phyloP scores from a whole-genome alignment of 1,139 yeast genomes.

The Zygosaccharomyces pseudobailii region DNA sequence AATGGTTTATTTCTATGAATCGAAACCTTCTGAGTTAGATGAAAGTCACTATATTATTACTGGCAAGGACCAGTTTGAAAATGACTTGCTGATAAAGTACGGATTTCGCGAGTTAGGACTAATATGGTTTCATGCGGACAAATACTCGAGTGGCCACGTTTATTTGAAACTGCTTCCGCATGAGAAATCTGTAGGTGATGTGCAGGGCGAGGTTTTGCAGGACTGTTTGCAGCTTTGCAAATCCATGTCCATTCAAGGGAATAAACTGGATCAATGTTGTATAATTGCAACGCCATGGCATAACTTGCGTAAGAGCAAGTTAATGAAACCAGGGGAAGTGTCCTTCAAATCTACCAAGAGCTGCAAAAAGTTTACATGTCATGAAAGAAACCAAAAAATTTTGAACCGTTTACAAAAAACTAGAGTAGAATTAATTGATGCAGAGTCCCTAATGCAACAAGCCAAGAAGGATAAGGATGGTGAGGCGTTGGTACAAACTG shows the following conservation, averaged over 20 bases:
- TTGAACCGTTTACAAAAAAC: constrained; percentile 67
- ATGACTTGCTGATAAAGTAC: constrained; percentile 65
- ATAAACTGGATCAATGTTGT: constrained; percentile 63
- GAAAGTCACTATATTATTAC: constrained; percentile 35
- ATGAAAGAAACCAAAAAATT: constrained; percentile 56
- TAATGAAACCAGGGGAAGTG: constrained; percentile 83
- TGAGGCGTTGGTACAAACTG: constrained; percentile 19
- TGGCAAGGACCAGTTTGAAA: constrained; percentile 77
- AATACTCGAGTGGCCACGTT: constrained; percentile 76
- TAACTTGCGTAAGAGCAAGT: constrained; percentile 63
- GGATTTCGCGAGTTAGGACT: constrained; percentile 56
- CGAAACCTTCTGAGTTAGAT: constrained; percentile 19
- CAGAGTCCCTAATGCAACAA: constrained; percentile 25
- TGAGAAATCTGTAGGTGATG: constrained; percentile 44
- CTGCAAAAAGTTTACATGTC: constrained; percentile 53
- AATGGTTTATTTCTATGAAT: constrained; percentile 32
- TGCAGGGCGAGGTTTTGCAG: constrained; percentile 49
- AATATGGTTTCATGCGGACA: constrained; percentile 83
- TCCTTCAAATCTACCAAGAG: constrained; percentile 56
- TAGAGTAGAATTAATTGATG: constrained; percentile 50
- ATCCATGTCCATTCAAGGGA: constrained; percentile 76
- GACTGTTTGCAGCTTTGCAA: constrained; percentile 77
- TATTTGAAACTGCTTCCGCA: constrained; percentile 53
- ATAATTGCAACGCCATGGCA: constrained; percentile 75
- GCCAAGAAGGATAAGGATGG: constrained; percentile 32